These are phyloP conservation scores for Lactarius vividus DNA, from an alignment of 768 basidiomycete species.

Conservation along the genomic window DNA sequence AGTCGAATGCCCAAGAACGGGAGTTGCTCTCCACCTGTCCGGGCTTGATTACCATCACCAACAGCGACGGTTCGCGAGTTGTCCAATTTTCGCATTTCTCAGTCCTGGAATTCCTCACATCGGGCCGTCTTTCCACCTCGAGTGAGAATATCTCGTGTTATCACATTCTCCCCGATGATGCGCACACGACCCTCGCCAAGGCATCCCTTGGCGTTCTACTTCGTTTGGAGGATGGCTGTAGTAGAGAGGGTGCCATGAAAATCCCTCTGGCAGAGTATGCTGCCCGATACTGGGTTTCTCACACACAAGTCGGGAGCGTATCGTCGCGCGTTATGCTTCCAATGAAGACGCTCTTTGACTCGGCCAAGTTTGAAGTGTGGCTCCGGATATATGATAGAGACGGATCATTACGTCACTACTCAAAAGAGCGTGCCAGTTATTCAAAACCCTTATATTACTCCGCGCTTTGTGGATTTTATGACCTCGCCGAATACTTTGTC, in stretches of 20 bases:
- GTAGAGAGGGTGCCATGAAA: too few relatives aligned
- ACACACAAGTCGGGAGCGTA: background rate
- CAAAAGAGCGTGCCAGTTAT: too few relatives aligned
- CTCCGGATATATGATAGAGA: too few relatives aligned
- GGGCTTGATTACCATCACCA: background rate
- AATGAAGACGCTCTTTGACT: too few relatives aligned
- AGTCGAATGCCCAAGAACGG: background rate
- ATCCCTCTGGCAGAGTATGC: background rate
- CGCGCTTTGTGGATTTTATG: too few relatives aligned
- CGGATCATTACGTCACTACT: too few relatives aligned
- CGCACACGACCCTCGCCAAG: background rate
- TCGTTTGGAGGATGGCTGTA: background rate
- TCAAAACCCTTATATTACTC: too few relatives aligned
- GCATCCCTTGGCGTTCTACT: background rate
- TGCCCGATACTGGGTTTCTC: background rate
- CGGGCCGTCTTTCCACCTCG: background rate
- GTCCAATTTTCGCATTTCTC: background rate
- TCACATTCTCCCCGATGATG: background rate
- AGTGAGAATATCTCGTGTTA: background rate
- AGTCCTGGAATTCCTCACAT: background rate
- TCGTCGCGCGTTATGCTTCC: background rate
- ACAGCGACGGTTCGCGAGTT: background rate
- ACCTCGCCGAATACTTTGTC: too few relatives aligned
- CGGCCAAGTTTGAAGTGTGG: too few relatives aligned
- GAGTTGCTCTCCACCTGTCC: background rate